Evolutionary conservation across 495 filamentous ascomycete genomes (phyloP), one percentile per base, ranked within the genome.

Genomic region (Amniculicola lignicola): DNA sequence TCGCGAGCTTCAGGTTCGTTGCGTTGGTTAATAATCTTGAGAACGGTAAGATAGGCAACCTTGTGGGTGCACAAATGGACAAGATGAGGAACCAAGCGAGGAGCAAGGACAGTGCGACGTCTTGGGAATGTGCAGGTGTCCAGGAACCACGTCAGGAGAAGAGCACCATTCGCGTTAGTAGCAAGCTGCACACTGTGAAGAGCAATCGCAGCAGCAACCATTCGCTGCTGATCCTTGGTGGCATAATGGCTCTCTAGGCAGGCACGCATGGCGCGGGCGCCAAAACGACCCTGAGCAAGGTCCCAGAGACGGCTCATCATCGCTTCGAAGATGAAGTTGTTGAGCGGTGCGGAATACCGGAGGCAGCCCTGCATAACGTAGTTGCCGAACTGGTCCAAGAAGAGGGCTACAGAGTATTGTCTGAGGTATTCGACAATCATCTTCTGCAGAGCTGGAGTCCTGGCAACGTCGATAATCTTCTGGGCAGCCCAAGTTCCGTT

Each of bases 401-500:
- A 97, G 18, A 96, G 75, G 2, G 90, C 86, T 21, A 96, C 80
- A 4, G 86, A 87, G 72, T 94, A 96, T 1, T 88, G 83, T 7
- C 86, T 83, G 24, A 98, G 76, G 57, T 85, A 79, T 55, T 95
- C 81, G 24, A 94, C 85, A 61, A 96, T 90, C 69, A 89, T 77
- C 28, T 78, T 72, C 83, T 90, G 92, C 74, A 97, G 90, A 45
- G 78, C 77, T 4, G 87, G 86, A 1, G 85, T 88, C 69, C 90
- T 86, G 59, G 89, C 88, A 16, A 95, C 89, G 70, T 98, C 93
- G 59, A 97, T 96, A 62, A 98, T 97, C 80, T 97, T 98, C 72
- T 98, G 93, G 0, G 91, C 93, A 51, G 93, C 93, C 93, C 93
- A 98, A 4, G 93, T 98, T 36, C 93, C 93, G 62, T 98, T 98